Percentiles rank a stretch among this genome's conserved stretches.
Evolutionary conservation across 2,329 filamentous ascomycete genomes (phyloP).

Genomic region (Trichoderma atrobrunneum): DNA sequence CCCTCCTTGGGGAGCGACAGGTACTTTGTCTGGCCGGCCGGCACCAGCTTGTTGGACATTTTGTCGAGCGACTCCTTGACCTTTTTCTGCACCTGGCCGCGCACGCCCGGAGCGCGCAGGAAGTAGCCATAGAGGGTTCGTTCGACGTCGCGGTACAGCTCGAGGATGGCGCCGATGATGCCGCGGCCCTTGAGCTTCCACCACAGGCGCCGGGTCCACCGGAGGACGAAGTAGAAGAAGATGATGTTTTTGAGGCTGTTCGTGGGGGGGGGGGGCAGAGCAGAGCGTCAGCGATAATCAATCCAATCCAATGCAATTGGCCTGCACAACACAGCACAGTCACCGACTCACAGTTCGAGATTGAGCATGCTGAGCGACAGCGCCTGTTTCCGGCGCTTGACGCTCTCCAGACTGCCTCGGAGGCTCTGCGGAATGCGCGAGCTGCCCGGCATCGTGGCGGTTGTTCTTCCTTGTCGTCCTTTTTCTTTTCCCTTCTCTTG

Average conservation of each 20-base stretch:
- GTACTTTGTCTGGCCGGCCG: conserved; percentile 68
- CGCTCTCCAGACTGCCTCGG: conserved; percentile 61
- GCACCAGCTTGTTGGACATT: conserved; percentile 79
- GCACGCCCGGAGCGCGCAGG: conserved; percentile 81
- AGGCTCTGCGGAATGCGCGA: conserved; percentile 70
- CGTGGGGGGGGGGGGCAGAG: background rate
- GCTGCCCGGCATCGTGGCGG: conserved; percentile 57
- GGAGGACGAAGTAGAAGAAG: conserved; percentile 83
- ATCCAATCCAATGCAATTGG: background rate
- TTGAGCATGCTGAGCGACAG: conserved; percentile 61
- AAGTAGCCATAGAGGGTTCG: conserved; percentile 81
- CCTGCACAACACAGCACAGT: background rate
- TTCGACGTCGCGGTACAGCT: conserved; percentile 69
- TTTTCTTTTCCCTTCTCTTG: background rate
- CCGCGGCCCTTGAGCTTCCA: conserved; percentile 89
- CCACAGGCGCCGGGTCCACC: conserved; percentile 75
- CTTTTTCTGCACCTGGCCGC: conserved; percentile 79
- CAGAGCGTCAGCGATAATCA: background rate
- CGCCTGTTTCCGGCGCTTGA: conserved; percentile 55
- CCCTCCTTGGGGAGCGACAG: conserved; percentile 78
- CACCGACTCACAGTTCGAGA: conserved; percentile 61
- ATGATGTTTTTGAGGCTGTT: conserved; percentile 60
- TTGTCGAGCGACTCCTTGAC: conserved; percentile 76
- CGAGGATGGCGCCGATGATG: conserved; percentile 70
- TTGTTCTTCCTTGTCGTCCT: background rate